Evolutionary conservation across 257 asterid species (phyloP), one percentile per base, ranked within the genome.

Genomic region (Buddleja alternifolia): DNA sequence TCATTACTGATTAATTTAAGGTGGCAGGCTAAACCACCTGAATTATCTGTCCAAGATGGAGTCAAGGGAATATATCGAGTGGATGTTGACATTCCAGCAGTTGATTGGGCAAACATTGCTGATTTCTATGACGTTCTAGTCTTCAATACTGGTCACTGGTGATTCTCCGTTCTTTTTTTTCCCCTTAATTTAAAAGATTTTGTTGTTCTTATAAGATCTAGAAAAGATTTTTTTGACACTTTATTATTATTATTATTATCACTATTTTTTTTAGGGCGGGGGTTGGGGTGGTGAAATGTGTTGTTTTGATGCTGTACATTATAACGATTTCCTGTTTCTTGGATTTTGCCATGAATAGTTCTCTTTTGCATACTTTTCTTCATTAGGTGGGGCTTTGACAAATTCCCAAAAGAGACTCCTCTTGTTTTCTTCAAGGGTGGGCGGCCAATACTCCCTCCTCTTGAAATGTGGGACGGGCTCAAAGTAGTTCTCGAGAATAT

Each of bases 121-220:
- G 85, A 75, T 75, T 89, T 94, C 81, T 91, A 90, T 70, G 77
- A 84, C 77, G 95, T 94, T 60, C 77, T 91, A 57, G 81, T 94
- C 70, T 94, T 91, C 86, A 94, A 91, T 77, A 94, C 97, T 66
- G 97, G 99, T 59, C 97, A 91, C 70, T 94, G 97, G 99, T 91
- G 71, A 87, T 50, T 75, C 69, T 65, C 67, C 56, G 6, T 64
- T 78, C 80, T 53, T 66, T 58, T 10, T 32, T 44, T 63, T 34
- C 7, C 66, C 46, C 4, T 50, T 21, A 56, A 54, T 65, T 41
- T 21, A 48, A 47, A 25, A 62, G 10, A 59, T 40, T n/a, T n/a
- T n/a, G 21, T 53, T 40, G 10, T 24, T 39, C 10, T 42, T 29
- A 1, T 5, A 29, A 29, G 5, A 29, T 29, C 5, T 29, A 29